Evolutionary conservation across 768 basidiomycete species (phyloP).

Genomic region (Pleurotus eryngii): DNA sequence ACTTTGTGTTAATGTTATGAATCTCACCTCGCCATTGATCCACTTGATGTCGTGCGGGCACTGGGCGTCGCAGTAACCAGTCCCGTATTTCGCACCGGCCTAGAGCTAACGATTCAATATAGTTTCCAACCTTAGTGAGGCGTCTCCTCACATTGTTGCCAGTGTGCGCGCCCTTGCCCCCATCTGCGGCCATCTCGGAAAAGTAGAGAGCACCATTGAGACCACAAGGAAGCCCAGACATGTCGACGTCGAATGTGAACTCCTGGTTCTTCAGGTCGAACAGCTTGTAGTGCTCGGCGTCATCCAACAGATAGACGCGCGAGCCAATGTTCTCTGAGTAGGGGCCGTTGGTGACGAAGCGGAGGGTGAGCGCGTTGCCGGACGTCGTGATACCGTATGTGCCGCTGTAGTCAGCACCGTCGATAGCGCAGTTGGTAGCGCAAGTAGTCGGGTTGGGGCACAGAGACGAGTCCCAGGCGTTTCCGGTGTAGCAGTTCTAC

Average conservation of each 20-base stretch:
- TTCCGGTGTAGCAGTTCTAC: conserved; percentile 35
- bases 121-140: too few relatives aligned
- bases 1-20: too few relatives aligned
- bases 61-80: conserved; percentile 23
- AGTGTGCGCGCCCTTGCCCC: not conserved
- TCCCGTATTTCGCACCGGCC: conserved; percentile 32
- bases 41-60: conserved; percentile 45
- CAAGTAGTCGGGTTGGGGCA: conserved; percentile 32
- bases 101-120: conserved; percentile 8
- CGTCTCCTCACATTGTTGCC: not conserved
- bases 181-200: not conserved
- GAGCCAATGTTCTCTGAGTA: conserved; percentile 16
- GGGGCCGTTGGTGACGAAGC: conserved; percentile 25
- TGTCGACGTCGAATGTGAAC: conserved; percentile 60
- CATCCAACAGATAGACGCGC: not conserved
- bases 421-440: conserved; percentile 14
- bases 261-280: conserved; percentile 51
- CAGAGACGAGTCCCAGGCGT: conserved; percentile 35
- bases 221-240: conserved; percentile 42
- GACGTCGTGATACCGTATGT: conserved; percentile 36
- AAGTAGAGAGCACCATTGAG: conserved; percentile 7
- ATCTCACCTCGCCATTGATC: conserved; percentile 34
- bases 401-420: conserved; percentile 29
- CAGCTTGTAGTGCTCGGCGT: conserved; percentile 13
- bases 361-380: conserved; percentile 27